Evolutionary conservation across 768 basidiomycete genomes (phyloP).

Genomic region (Rossbeevera mucosa): DNA sequence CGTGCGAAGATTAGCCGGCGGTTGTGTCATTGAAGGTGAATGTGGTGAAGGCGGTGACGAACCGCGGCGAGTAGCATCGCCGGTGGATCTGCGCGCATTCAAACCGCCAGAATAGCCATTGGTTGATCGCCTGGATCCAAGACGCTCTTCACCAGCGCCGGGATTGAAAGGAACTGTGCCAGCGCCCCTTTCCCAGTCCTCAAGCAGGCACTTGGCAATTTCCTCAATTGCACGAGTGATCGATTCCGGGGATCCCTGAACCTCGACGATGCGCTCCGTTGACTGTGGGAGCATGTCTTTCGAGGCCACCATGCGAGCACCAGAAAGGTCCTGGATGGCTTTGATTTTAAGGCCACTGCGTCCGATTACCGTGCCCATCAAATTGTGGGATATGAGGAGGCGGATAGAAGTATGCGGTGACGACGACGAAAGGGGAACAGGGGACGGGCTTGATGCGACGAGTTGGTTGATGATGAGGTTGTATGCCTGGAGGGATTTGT

Average conservation of each 20-base stretch:
- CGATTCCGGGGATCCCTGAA: slow-evolving; percentile 88
- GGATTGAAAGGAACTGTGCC: slow-evolving; percentile 97
- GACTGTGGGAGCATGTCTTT: slow-evolving; percentile 99
- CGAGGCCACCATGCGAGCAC: slow-evolving; percentile 96
- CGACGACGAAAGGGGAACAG: slow-evolving; percentile 64
- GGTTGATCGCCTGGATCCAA: slow-evolving; percentile 43
- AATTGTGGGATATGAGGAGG: slow-evolving; percentile 96
- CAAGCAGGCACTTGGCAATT: slow-evolving; percentile 91
- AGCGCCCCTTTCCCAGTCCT: slow-evolving; percentile 92
- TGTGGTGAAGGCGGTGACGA: slow-evolving; percentile 37
- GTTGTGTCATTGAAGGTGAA: slow-evolving; percentile 48
- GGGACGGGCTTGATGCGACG: slow-evolving; percentile 72
- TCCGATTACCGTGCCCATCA: slow-evolving; percentile 99
- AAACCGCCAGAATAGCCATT: slow-evolving; percentile 51
- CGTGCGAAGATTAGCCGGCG: slow-evolving; percentile 82
- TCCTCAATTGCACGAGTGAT: slow-evolving; percentile 93
- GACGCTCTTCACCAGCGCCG: slow-evolving; percentile 70
- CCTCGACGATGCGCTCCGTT: slow-evolving; percentile 97
- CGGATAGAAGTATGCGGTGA: slow-evolving; percentile 80
- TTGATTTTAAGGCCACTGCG: slow-evolving; percentile 97
- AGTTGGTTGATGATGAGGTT: slow-evolving; percentile 91
- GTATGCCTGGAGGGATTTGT: slow-evolving; percentile 66
- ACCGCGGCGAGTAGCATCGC: slow-evolving; percentile 45
- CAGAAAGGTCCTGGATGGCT: slow-evolving; percentile 94
- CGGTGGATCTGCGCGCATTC: slow-evolving; percentile 59